A percentile compares a stretch with the other conserved stretches of the same genome.
These are phyloP conservation scores for Rhypophila decipiens DNA, from an alignment of 495 filamentous ascomycete genomes.

Conservation along the genomic window DNA sequence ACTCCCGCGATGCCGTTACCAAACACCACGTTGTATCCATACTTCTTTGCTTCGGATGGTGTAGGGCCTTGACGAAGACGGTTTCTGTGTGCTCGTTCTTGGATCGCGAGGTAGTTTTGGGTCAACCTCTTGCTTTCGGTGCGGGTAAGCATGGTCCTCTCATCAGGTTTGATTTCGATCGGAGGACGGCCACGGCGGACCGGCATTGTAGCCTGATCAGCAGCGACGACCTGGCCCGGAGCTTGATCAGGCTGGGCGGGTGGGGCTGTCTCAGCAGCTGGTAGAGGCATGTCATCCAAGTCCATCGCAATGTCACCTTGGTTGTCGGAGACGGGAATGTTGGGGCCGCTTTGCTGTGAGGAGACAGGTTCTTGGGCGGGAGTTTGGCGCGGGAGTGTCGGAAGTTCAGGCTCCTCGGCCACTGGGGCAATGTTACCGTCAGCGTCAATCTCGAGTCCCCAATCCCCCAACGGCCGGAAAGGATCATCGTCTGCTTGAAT, in stretches of 20 bases:
- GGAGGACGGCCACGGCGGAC: constrained; percentile 20
- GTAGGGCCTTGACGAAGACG: constrained; percentile 9
- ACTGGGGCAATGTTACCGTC: constrained; percentile 28
- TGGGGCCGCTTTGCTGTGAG: background rate
- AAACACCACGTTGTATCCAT: constrained; percentile 39
- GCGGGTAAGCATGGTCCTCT: constrained; percentile 45
- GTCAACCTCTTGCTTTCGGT: constrained; percentile 53
- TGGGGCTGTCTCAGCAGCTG: constrained; percentile 5
- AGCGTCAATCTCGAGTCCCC: constrained; percentile 37
- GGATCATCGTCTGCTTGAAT: constrained; percentile 22
- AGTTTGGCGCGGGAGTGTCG: constrained; percentile 17
- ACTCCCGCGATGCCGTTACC: constrained; percentile 35
- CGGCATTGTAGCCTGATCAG: constrained; percentile 14
- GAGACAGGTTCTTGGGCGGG: background rate
- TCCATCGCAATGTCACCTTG: constrained; percentile 19
- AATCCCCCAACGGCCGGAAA: constrained; percentile 23
- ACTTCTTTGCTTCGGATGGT: constrained; percentile 33
- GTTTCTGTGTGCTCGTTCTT: constrained; percentile 36
- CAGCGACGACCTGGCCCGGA: constrained; percentile 3
- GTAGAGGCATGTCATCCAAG: constrained; percentile 2
- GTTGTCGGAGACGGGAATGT: constrained; percentile 6
- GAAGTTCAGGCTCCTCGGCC: constrained; percentile 32
- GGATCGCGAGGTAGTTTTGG: constrained; percentile 50
- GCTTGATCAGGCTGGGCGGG: background rate
- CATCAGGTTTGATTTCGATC: constrained; percentile 29